Percentiles rank a stretch among this genome's conserved stretches.
These are phyloP conservation scores for Cnidoscolus chayamansa DNA, from an alignment of 441 rosid genomes.

Conservation along the genomic window DNA sequence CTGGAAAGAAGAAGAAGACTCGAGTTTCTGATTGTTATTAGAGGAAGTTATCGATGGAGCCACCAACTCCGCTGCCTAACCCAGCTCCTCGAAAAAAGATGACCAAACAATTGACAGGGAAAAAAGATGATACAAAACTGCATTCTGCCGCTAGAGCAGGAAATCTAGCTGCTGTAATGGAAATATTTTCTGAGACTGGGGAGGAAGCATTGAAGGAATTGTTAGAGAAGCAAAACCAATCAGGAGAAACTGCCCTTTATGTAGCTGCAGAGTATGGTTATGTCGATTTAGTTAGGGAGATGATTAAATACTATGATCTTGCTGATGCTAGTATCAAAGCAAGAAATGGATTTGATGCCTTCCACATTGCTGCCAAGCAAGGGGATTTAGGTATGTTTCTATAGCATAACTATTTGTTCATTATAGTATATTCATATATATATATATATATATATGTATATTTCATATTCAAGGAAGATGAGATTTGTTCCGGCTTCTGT, in stretches of 20 bases:
- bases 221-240: conserved; percentile 68
- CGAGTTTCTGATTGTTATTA: conserved; percentile 12
- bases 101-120: conserved; percentile 75
- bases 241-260: conserved; percentile 87
- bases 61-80: conserved; percentile 23
- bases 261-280: conserved; percentile 80
- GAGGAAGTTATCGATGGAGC: conserved; percentile 31
- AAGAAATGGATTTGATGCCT: conserved; percentile 88
- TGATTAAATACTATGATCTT: conserved; percentile 73
- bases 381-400: conserved; percentile 64
- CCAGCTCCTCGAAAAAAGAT: conserved; percentile 54
- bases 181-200: conserved; percentile 37
- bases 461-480: not conserved
- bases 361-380: conserved; percentile 95
- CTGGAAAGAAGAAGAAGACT: conserved; percentile 28
- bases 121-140: conserved; percentile 67
- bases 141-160: conserved; percentile 80
- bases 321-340: conserved; percentile 75
- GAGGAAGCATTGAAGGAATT: conserved; percentile 44
- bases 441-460: not conserved
- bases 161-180: conserved; percentile 42
- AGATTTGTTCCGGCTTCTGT: conserved; percentile 9
- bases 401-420: not conserved
- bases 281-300: conserved; percentile 63
- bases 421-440: not conserved